Percentiles rank a stretch among this genome's conserved stretches.
Evolutionary conservation across 495 filamentous ascomycete genomes (phyloP).

Genomic region (Aspergillus leporis): DNA sequence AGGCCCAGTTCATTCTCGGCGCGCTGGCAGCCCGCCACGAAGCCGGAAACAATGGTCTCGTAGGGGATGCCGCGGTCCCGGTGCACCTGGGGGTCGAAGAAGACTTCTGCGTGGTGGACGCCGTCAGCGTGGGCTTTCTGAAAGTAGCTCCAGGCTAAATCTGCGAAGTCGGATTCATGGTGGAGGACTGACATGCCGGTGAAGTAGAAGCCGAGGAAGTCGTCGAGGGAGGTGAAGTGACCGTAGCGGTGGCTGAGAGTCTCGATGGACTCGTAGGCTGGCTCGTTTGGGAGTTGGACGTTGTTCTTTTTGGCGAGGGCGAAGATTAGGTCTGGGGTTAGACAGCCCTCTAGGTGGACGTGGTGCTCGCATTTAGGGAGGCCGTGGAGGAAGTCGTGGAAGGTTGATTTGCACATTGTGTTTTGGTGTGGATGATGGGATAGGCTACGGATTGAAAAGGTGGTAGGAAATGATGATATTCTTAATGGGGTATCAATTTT

Average conservation of each 20-base stretch:
- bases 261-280: slow-evolving; percentile 59
- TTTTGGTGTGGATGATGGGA: background rate
- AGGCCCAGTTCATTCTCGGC: slow-evolving; percentile 66
- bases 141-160: slow-evolving; percentile 75
- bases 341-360: slow-evolving; percentile 72
- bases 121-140: slow-evolving; percentile 60
- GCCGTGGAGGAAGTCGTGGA: slow-evolving; percentile 61
- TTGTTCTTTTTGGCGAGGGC: slow-evolving; percentile 62
- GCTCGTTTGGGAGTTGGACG: slow-evolving; percentile 59
- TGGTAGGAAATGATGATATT: background rate
- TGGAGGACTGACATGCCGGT: slow-evolving; percentile 69
- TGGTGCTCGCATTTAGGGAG: slow-evolving; percentile 83
- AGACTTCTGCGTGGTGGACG: slow-evolving; percentile 74
- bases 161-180: slow-evolving; percentile 64
- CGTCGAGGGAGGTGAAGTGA: slow-evolving; percentile 67
- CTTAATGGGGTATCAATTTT: background rate
- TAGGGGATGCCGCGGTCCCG: slow-evolving; percentile 61
- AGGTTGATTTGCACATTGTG: slow-evolving; percentile 38
- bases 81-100: slow-evolving; percentile 81
- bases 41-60: slow-evolving; percentile 58
- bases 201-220: slow-evolving; percentile 80
- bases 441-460: background rate
- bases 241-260: slow-evolving; percentile 61
- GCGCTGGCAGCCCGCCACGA: slow-evolving; percentile 56
- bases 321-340: slow-evolving; percentile 69